Conservation (phyloP, 2,329 filamentous ascomycete genomes). For the Paraphoma chrysanthemicola region DNA sequence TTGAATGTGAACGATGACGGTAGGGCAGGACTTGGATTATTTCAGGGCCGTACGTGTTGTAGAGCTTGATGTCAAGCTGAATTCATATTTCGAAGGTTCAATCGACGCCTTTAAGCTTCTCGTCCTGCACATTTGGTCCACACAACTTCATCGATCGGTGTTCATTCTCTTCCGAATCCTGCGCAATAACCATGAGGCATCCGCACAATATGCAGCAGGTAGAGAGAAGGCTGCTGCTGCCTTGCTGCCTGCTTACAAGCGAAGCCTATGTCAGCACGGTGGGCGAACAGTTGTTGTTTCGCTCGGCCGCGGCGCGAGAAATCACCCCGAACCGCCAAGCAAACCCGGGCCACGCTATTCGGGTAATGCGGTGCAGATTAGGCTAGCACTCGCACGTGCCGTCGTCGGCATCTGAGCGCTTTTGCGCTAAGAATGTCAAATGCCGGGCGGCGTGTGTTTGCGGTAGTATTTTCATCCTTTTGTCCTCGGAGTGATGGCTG, state of each 20-base stretch:
- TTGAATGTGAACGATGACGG: background rate
- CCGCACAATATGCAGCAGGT: background rate
- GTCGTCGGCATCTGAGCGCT: slow-evolving; percentile 16
- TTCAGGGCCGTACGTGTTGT: too few relatives aligned
- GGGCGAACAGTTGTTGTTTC: background rate
- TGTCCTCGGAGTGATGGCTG: background rate
- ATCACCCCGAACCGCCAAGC: slow-evolving; percentile 6
- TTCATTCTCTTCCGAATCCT: background rate
- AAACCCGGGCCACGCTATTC: background rate
- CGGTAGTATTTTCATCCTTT: background rate
- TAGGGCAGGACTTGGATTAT: background rate
- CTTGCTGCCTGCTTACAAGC: background rate
- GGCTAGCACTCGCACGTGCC: slow-evolving; percentile 11
- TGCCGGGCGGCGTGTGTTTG: slow-evolving; percentile 3
- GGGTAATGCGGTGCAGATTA: background rate
- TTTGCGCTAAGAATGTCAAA: slow-evolving; percentile 4
- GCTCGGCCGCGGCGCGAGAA: slow-evolving; percentile 5
- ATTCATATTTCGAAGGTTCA: too few relatives aligned
- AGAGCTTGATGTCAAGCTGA: too few relatives aligned
- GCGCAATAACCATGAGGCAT: background rate
- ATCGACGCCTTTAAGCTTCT: too few relatives aligned
- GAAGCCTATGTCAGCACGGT: background rate
- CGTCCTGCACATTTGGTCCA: too few relatives aligned
- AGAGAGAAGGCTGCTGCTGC: background rate
- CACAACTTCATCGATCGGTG: background rate